Conservation (phyloP, 768 basidiomycete species). For the Clathrus columnatus region DNA sequence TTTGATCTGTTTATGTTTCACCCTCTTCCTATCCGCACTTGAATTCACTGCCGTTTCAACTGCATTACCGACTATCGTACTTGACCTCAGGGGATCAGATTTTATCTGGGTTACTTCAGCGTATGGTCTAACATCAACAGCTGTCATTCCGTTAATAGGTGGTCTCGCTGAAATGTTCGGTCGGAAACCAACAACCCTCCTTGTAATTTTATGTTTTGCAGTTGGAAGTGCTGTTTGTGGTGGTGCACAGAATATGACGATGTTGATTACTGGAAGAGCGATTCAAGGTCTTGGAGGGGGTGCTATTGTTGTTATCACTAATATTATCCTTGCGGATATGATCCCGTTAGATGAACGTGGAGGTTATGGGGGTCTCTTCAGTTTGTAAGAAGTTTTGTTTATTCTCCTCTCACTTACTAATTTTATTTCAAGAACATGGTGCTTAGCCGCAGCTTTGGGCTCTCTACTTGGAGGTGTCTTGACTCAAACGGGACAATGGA, state of each 20-base stretch:
- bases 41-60: conserved; percentile 24
- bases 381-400: conserved; percentile 16
- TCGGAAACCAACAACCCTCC: conserved; percentile 21
- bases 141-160: conserved; percentile 25
- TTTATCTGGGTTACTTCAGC: conserved; percentile 20
- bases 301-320: conserved; percentile 20
- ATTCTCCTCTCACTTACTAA: conserved; percentile 5
- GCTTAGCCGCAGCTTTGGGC: conserved; percentile 25
- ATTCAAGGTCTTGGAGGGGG: conserved; percentile 25
- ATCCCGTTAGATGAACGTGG: conserved; percentile 28
- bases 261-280: conserved; percentile 26
- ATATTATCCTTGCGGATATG: conserved; percentile 27
- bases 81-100: conserved; percentile 18
- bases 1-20: conserved; percentile 21
- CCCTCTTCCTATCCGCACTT: conserved; percentile 25
- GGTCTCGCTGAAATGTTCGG: conserved; percentile 27
- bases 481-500: conserved; percentile 26
- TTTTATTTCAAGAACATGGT: conserved; percentile 25
- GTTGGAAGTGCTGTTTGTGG: conserved; percentile 29
- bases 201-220: conserved; percentile 18
- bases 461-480: conserved; percentile 30
- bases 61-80: conserved; percentile 24
- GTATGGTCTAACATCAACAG: conserved; percentile 21
- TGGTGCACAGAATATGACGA: conserved; percentile 22
- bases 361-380: conserved; percentile 22